A percentile compares a stretch with the other conserved stretches of the same genome.
Evolutionary conservation across 179 eudicot genomes (phyloP).

Genomic region (Spergularia azorica): DNA sequence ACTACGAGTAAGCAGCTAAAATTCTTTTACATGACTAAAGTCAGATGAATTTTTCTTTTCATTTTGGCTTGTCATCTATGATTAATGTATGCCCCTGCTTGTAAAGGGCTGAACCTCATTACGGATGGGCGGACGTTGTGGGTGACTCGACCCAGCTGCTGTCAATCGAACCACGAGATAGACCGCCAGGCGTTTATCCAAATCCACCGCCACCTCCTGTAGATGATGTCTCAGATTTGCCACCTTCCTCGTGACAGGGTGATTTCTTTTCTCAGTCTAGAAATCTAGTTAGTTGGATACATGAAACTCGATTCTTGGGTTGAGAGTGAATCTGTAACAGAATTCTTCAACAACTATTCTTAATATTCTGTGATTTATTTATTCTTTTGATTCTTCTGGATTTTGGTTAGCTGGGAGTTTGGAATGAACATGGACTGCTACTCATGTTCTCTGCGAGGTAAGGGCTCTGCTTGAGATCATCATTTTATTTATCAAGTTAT

Average conservation of each 20-base stretch:
- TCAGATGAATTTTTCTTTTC: not conserved
- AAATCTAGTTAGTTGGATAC: conserved; percentile 25
- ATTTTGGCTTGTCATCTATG: not conserved
- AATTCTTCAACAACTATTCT: not conserved
- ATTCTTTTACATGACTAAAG: not conserved
- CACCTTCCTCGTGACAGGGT: conserved; percentile 30
- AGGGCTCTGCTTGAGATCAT: not conserved
- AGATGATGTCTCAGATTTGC: conserved; percentile 35
- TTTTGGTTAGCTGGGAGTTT: not conserved
- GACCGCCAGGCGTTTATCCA: conserved; percentile 84
- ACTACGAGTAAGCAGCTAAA: conserved; percentile 72
- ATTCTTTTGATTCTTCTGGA: conserved; percentile 22
- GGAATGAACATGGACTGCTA: not conserved
- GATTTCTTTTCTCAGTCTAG: not conserved
- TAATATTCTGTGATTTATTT: conserved; percentile 20
- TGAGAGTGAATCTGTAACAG: conserved; percentile 12
- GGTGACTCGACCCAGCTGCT: conserved; percentile 88
- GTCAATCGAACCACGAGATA: conserved; percentile 77
- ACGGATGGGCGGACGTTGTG: conserved; percentile 97
- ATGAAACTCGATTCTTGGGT: conserved; percentile 18
- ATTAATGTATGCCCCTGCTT: not conserved
- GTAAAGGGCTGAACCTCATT: conserved; percentile 88
- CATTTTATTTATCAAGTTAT: not conserved
- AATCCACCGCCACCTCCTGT: conserved; percentile 51
- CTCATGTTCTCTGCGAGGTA: not conserved